Percentiles rank a stretch among this genome's conserved stretches.
Evolutionary conservation across 176 grass and related monocot genomes (phyloP).

Genomic region (Leersia perrieri): DNA sequence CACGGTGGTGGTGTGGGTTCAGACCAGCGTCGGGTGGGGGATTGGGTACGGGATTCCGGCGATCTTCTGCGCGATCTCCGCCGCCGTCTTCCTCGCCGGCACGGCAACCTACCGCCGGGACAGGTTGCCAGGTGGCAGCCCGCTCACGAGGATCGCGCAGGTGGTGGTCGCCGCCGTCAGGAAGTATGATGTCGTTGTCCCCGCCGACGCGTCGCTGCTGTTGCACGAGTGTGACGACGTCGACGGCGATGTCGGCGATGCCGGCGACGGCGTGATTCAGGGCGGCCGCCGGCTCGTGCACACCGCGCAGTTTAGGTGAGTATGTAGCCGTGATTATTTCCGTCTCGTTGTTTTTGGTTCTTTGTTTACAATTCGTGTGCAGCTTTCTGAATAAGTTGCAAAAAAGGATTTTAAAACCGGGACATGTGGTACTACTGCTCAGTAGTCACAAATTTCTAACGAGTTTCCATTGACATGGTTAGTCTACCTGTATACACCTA

Average conservation of each 20-base stretch:
- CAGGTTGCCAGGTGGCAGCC: slow-evolving; percentile 41
- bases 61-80: slow-evolving; percentile 15
- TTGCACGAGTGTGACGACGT: slow-evolving; percentile 41
- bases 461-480: neutral
- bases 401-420: too few relatives aligned
- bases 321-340: too few relatives aligned
- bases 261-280: too few relatives aligned
- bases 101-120: slow-evolving; percentile 12
- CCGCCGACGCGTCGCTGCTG: slow-evolving; percentile 19
- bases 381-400: too few relatives aligned
- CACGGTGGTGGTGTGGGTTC: slow-evolving; percentile 60
- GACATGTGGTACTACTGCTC: too few relatives aligned
- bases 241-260: slow-evolving; percentile 48
- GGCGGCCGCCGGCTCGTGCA: slow-evolving; percentile 58
- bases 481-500: neutral
- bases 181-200: slow-evolving; percentile 31
- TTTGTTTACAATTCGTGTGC: too few relatives aligned
- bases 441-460: too few relatives aligned
- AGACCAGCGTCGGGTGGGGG: slow-evolving; percentile 41
- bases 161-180: slow-evolving; percentile 33
- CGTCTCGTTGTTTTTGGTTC: too few relatives aligned
- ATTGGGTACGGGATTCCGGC: slow-evolving; percentile 47
- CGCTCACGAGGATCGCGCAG: slow-evolving; percentile 53
- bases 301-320: slow-evolving; percentile 48
- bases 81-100: slow-evolving; percentile 30